Evolutionary conservation across 306 rosid genomes (phyloP).

Genomic region (Pachyrhizus erosus): DNA sequence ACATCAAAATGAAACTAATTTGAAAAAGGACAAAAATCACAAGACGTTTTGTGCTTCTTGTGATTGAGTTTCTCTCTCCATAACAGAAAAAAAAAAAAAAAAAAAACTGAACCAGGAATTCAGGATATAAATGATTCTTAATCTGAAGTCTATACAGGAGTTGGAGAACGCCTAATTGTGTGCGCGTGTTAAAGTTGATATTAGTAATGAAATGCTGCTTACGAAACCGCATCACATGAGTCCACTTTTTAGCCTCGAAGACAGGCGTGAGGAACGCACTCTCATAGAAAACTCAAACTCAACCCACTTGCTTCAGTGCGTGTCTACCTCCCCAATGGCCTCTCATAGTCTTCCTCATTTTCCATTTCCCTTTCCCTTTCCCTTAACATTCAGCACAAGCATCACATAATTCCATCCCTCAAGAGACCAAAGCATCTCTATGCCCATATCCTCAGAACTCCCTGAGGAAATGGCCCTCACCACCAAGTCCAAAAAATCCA

Average conservation of each 20-base stretch:
- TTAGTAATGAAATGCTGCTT: too few species aligned
- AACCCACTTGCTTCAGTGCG: slow-evolving; percentile 41
- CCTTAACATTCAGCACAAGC: slow-evolving; percentile 21
- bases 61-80: background rate
- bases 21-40: background rate
- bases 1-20: background rate
- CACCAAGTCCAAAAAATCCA: slow-evolving; percentile 53
- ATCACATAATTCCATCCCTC: slow-evolving; percentile 4
- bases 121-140: slow-evolving; percentile 6
- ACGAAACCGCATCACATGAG: slow-evolving; percentile 38
- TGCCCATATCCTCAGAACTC: slow-evolving; percentile 35
- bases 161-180: background rate
- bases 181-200: slow-evolving; percentile 21
- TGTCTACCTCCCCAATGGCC: slow-evolving; percentile 20
- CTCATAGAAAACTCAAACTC: slow-evolving; percentile 18
- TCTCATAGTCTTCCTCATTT: background rate
- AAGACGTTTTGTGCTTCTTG: background rate
- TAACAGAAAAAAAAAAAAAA: background rate
- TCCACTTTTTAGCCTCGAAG: slow-evolving; percentile 33
- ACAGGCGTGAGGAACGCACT: slow-evolving; percentile 73
- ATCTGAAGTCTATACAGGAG: background rate
- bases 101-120: slow-evolving; percentile 40
- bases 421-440: slow-evolving; percentile 19
- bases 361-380: background rate
- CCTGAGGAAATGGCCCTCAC: slow-evolving; percentile 59